Evolutionary conservation across 352 stramenopile genomes (phyloP).

Genomic region (Pythium aristosporum): DNA sequence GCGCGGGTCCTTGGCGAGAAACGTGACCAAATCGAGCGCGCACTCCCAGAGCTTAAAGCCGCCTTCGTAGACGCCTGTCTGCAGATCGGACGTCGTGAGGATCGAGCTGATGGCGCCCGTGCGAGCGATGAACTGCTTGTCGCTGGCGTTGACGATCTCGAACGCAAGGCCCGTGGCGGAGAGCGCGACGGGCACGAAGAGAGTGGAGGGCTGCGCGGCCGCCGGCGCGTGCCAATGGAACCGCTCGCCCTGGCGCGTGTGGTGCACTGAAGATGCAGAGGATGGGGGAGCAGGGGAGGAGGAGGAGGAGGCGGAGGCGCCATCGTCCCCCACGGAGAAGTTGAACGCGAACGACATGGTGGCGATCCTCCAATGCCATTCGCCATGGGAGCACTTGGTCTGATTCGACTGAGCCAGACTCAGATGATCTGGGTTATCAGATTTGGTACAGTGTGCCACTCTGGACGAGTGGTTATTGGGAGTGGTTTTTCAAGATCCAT

Average conservation of each 20-base stretch:
- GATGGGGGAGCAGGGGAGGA: background rate
- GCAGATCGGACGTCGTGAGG: slow-evolving; percentile 69
- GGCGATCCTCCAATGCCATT: background rate
- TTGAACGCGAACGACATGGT: slow-evolving; percentile 64
- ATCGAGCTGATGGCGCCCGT: slow-evolving; percentile 67
- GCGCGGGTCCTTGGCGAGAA: slow-evolving; percentile 19
- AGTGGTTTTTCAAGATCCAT: slow-evolving; percentile 6
- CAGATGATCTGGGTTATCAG: background rate
- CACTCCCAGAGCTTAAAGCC: slow-evolving; percentile 89
- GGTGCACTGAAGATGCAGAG: slow-evolving; percentile 1
- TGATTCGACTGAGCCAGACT: slow-evolving; percentile 3
- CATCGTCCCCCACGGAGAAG: slow-evolving; percentile 44
- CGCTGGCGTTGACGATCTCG: slow-evolving; percentile 63
- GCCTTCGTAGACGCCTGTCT: slow-evolving; percentile 82
- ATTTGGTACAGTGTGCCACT: background rate
- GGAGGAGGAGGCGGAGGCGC: background rate
- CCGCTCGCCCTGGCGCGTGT: slow-evolving; percentile 51
- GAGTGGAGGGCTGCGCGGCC: background rate
- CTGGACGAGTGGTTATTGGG: slow-evolving; percentile 6
- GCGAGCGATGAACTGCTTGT: slow-evolving; percentile 43
- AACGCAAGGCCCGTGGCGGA: slow-evolving; percentile 36
- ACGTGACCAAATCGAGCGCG: slow-evolving; percentile 65
- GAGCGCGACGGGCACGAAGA: slow-evolving; percentile 41
- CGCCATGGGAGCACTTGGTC: background rate
- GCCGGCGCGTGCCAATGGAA: slow-evolving; percentile 36